Evolutionary conservation across 2,329 filamentous ascomycete species (phyloP).

Genomic region (Mycosphaerella sp.): DNA sequence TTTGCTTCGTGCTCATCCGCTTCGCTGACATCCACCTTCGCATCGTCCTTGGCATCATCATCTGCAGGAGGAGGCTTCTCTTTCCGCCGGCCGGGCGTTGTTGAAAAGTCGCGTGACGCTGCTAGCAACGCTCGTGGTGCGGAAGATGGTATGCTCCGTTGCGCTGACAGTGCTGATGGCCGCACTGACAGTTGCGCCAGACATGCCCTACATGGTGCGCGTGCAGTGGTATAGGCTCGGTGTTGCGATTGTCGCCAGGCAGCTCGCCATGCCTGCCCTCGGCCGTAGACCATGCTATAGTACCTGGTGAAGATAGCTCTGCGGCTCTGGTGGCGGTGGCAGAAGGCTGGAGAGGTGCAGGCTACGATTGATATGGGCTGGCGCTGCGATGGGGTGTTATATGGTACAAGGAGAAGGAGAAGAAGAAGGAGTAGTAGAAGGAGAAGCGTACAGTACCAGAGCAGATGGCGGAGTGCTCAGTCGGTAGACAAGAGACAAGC

Average conservation of each 20-base stretch:
- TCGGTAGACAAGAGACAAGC: too few species aligned
- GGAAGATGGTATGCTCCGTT: conserved; percentile 18
- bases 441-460: neutral
- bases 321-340: neutral
- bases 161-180: conserved; percentile 15
- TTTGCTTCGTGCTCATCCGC: conserved; percentile 42
- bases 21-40: conserved; percentile 37
- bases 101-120: conserved; percentile 35
- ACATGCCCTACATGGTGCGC: conserved; percentile 25
- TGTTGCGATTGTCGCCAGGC: conserved; percentile 38
- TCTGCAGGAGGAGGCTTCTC: conserved; percentile 49
- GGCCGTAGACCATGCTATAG: conserved; percentile 56
- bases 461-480: too few species aligned
- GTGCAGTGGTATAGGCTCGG: conserved; percentile 26
- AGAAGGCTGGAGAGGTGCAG: neutral
- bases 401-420: neutral
- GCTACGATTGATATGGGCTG: too few species aligned
- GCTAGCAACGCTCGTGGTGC: conserved; percentile 21
- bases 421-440: neutral
- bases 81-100: conserved; percentile 46
- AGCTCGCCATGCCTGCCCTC: conserved; percentile 59
- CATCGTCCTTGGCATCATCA: conserved; percentile 36
- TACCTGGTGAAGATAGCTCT: neutral
- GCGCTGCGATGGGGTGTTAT: neutral
- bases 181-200: conserved; percentile 22